Base-by-base conservation (phyloP, 495 filamentous ascomycete genomes). In the Hyaloscypha hepaticicola region DNA sequence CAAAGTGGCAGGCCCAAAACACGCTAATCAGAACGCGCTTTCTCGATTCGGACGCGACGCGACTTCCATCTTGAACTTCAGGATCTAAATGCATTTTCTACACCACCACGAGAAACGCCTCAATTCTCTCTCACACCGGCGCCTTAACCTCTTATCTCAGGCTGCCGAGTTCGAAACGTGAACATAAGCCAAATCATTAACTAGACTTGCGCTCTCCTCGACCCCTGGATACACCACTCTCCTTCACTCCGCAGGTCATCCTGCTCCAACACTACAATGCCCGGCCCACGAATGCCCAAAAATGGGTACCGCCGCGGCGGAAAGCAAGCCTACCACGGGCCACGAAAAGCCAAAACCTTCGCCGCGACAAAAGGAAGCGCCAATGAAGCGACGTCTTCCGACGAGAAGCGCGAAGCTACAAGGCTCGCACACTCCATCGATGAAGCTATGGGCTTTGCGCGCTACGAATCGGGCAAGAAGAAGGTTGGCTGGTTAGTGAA, bases 401-500 rank as follows among this genome's bases (percentile, higher is more conserved):
- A 94, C 83, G 85, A 88, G 69, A 96, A 90, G 74, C 81, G 90
- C 75, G 93, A 98, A 79, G 86, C 91, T 26, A 87, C 87, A 53
- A 86, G 86, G 31, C 85, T 97, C 55, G 93, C 91, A 28, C 87
- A 97, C 76, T 82, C 83, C 67, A 99, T 99, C 72, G 95, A 98
- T 79, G 95, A 99, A 74, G 80, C 83, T 29, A 91, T 96, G 85
- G 95, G 94, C 24, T 99, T 99, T 74, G 84, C 87, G 22, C 89
- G 95, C 45, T 98, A 93, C 72, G 95, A 99, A 55, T 86, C 90
- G 19, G 96, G 95, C 56, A 87, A 89, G 74, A 90, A 87, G 74
- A 90, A 85, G 64, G 85, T 90, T 50, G 95, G 95, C 58, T 99
- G 95, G 95, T 83, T 99, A 21, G 90, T 92, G 60, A 98, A 97